Evolutionary conservation across 768 basidiomycete species (phyloP).

Genomic region (Agaricus subrufescens): DNA sequence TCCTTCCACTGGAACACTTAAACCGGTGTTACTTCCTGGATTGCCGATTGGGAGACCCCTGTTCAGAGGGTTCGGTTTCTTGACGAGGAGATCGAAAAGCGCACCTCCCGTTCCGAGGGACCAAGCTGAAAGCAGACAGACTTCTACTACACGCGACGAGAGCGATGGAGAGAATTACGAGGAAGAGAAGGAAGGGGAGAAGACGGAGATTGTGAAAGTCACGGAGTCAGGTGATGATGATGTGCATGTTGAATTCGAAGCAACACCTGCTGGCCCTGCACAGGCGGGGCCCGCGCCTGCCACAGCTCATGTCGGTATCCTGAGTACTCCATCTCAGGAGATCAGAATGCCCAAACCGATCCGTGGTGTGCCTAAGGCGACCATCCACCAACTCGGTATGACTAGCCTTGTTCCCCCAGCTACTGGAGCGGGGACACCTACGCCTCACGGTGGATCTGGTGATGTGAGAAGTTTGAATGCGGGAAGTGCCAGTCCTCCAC

Average conservation of each 20-base stretch:
- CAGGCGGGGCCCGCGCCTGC: background rate
- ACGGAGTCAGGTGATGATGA: background rate
- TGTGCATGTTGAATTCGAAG: background rate
- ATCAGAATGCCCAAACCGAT: conserved; percentile 8
- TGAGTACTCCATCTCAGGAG: background rate
- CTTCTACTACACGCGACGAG: background rate
- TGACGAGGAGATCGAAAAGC: conserved; percentile 42
- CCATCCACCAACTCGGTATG: conserved; percentile 2
- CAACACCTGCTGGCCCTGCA: background rate
- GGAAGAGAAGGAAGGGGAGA: background rate
- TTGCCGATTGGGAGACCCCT: conserved; percentile 4
- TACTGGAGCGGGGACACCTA: conserved; percentile 18
- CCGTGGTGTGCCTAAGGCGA: background rate
- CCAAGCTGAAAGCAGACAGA: background rate
- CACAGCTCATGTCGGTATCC: background rate
- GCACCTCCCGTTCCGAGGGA: conserved; percentile 53
- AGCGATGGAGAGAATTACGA: conserved; percentile 11
- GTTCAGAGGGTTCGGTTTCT: conserved; percentile 36
- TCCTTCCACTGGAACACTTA: conserved; percentile 3
- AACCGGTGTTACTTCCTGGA: conserved; percentile 17
- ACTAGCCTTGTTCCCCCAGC: background rate
- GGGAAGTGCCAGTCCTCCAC: conserved; percentile 42
- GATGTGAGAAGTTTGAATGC: conserved; percentile 15
- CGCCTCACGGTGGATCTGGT: conserved; percentile 8
- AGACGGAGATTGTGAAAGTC: background rate